These are phyloP conservation scores for Lipomyces starkeyi DNA, from an alignment of 805 yeast species.

Conservation along the genomic window DNA sequence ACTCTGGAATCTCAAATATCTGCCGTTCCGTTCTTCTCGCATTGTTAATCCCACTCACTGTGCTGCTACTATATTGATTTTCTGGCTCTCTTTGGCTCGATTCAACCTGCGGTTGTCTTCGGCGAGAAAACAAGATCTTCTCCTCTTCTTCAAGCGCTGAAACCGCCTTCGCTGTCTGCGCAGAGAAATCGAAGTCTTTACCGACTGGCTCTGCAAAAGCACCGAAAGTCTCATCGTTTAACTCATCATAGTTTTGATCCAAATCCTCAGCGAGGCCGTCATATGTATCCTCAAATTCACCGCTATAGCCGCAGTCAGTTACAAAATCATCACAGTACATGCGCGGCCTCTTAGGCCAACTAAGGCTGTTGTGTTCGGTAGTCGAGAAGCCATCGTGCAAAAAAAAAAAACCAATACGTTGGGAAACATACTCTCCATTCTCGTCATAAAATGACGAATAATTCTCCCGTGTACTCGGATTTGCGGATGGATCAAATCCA, in stretches of 20 bases:
- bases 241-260: constrained; percentile 75
- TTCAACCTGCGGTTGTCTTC: constrained; percentile 44
- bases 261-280: constrained; percentile 73
- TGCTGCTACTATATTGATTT: constrained; percentile 40
- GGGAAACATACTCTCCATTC: constrained; percentile 7
- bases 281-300: constrained; percentile 67
- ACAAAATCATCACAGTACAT: neutral
- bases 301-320: constrained; percentile 46
- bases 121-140: constrained; percentile 11
- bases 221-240: constrained; percentile 83
- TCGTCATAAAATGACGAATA: constrained; percentile 23
- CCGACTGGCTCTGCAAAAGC: constrained; percentile 54
- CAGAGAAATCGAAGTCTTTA: constrained; percentile 70
- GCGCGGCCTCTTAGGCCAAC: too few species aligned
- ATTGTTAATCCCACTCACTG: constrained; percentile 44
- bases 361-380: neutral
- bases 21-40: constrained; percentile 8
- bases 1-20: constrained; percentile 40
- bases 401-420: neutral
- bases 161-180: constrained; percentile 45
- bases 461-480: constrained; percentile 21
- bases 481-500: constrained; percentile 37
- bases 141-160: constrained; percentile 42
- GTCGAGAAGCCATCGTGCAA: neutral
- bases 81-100: constrained; percentile 38